Percentiles rank a stretch among this genome's conserved stretches.
phyloP scores from a whole-genome alignment of 2,329 filamentous ascomycete species.

The Colletotrichum phormii region DNA sequence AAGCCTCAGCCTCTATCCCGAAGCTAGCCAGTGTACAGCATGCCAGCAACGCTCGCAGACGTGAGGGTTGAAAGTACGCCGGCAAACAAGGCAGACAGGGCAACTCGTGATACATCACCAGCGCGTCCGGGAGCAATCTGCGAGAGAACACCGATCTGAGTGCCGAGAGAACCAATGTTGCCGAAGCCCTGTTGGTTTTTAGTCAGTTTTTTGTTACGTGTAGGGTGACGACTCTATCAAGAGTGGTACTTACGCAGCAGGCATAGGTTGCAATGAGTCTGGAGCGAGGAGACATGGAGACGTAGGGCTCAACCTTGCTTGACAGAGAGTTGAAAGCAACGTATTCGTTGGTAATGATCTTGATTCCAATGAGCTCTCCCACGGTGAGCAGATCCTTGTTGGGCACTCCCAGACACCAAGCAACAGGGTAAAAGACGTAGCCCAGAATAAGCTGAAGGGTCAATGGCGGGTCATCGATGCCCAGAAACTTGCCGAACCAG shows the following conservation, averaged over 20 bases:
- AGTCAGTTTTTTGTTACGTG: neutral
- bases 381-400: constrained; percentile 24
- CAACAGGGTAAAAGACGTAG: constrained; percentile 78
- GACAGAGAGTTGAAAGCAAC: constrained; percentile 29
- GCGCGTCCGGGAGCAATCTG: constrained; percentile 31
- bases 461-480: constrained; percentile 66
- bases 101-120: constrained; percentile 25
- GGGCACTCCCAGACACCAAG: constrained; percentile 76
- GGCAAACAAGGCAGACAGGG: constrained; percentile 27
- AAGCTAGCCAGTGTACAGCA: constrained; percentile 28
- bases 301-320: constrained; percentile 25
- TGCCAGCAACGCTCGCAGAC: constrained; percentile 28
- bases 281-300: constrained; percentile 30
- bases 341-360: constrained; percentile 31
- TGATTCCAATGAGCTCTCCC: constrained; percentile 30
- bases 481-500: constrained; percentile 80
- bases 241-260: constrained; percentile 16
- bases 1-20: neutral
- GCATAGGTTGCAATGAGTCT: constrained; percentile 29
- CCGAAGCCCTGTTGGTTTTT: constrained; percentile 10
- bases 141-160: constrained; percentile 30
- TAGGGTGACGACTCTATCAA: neutral
- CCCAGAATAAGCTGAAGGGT: constrained; percentile 77
- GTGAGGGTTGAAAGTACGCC: constrained; percentile 33
- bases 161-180: constrained; percentile 28